These are phyloP conservation scores for Nigrospora osmanthi DNA, from an alignment of 2,329 filamentous ascomycete species.

Conservation along the genomic window DNA sequence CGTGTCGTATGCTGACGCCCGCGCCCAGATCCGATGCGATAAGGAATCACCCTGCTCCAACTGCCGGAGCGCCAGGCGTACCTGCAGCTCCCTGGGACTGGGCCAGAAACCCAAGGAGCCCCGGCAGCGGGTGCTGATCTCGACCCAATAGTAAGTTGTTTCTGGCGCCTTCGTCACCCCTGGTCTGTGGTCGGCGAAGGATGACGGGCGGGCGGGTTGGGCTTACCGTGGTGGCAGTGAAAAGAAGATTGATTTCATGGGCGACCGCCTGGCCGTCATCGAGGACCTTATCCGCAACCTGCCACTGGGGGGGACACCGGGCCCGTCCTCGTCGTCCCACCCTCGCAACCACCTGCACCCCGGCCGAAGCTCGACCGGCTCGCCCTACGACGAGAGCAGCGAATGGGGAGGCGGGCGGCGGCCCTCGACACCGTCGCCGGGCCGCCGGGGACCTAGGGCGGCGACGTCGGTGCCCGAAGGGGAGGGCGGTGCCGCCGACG, in stretches of 20 bases:
- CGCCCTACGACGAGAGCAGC: no score
- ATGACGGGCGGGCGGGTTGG: neutral
- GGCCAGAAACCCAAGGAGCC: conserved; percentile 47
- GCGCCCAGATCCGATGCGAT: conserved; percentile 46
- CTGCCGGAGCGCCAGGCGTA: conserved; percentile 43
- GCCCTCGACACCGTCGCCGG: no score
- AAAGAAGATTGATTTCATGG: conserved; percentile 38
- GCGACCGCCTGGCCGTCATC: conserved; percentile 28
- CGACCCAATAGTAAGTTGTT: conserved; percentile 48
- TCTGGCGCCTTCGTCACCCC: neutral
- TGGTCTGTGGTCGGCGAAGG: neutral
- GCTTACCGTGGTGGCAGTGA: conserved; percentile 27
- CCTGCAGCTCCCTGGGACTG: conserved; percentile 46
- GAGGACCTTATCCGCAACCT: conserved; percentile 27
- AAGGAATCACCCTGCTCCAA: conserved; percentile 52
- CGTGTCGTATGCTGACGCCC: conserved; percentile 1
- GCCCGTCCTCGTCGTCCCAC: conserved; percentile 2
- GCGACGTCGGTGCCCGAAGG: no score
- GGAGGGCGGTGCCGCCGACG: no score
- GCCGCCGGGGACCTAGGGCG: no score
- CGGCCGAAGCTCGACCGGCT: no score
- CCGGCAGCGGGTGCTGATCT: conserved; percentile 49
- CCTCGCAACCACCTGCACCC: no score
- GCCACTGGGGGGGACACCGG: neutral
- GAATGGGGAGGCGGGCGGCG: no score